These are phyloP conservation scores for Saccharomycopsis sp. DNA, from an alignment of 805 yeast genomes.

Conservation along the genomic window DNA sequence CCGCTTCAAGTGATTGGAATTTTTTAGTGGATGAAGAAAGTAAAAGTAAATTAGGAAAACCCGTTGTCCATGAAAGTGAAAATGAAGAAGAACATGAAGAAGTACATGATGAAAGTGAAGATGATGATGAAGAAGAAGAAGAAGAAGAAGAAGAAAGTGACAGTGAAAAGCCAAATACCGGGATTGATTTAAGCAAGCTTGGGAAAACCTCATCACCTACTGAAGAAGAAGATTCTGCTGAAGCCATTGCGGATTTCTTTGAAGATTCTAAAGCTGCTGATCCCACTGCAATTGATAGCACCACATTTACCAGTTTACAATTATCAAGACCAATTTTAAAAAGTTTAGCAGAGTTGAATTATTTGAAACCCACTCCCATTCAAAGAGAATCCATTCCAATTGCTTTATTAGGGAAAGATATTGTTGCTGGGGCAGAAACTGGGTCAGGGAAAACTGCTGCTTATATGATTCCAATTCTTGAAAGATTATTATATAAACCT, in stretches of 20 bases:
- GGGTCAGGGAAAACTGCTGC: slow-evolving; percentile 99
- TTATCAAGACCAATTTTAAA: slow-evolving; percentile 85
- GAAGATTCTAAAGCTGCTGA: slow-evolving; percentile 36
- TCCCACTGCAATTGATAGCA: slow-evolving; percentile 38
- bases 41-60: slow-evolving; percentile 2
- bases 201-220: too few species aligned
- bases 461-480: slow-evolving; percentile 89
- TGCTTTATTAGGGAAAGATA: slow-evolving; percentile 87
- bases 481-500: slow-evolving; percentile 84
- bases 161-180: slow-evolving; percentile 28
- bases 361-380: slow-evolving; percentile 84
- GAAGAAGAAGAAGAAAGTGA: slow-evolving; percentile 51
- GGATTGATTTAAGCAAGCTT: too few species aligned
- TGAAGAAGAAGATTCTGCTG: slow-evolving; percentile 62
- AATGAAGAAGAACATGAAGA: slow-evolving; percentile 19
- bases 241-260: slow-evolving; percentile 73
- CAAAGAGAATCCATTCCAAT: slow-evolving; percentile 91
- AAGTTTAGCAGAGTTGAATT: slow-evolving; percentile 73
- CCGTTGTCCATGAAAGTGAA: slow-evolving; percentile 1
- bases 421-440: slow-evolving; percentile 98
- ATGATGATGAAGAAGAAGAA: slow-evolving; percentile 25
- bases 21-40: slow-evolving; percentile 41
- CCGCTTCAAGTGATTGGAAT: slow-evolving; percentile 73
- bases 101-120: background rate
- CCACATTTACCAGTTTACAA: slow-evolving; percentile 63